These are phyloP conservation scores for Diaporthe eres DNA, from an alignment of 2,329 filamentous ascomycete species.

Conservation along the genomic window DNA sequence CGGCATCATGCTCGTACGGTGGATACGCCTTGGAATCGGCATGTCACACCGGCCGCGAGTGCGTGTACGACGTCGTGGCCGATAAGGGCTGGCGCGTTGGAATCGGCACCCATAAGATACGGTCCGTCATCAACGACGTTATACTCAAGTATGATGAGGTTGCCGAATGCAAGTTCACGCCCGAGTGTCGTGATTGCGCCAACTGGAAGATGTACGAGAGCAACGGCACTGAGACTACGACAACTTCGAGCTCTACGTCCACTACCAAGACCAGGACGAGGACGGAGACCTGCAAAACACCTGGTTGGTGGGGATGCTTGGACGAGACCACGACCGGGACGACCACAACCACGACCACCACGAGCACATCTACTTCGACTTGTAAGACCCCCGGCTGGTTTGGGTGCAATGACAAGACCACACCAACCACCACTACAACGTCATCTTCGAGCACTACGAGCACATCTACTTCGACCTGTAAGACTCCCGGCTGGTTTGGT, in stretches of 20 bases:
- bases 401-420: conserved; percentile 71
- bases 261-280: conserved; percentile 76
- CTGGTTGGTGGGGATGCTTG: conserved; percentile 90
- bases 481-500: conserved; percentile 68
- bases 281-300: conserved; percentile 90
- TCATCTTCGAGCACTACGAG: conserved; percentile 49
- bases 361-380: conserved; percentile 61
- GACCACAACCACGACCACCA: conserved; percentile 55
- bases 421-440: conserved; percentile 50
- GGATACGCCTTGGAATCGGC: conserved; percentile 94
- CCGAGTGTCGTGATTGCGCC: conserved; percentile 89
- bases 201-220: conserved; percentile 97
- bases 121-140: conserved; percentile 88
- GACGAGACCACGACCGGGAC: conserved; percentile 73
- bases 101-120: conserved; percentile 92
- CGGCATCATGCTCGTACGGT: conserved; percentile 88
- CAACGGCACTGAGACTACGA: conserved; percentile 85
- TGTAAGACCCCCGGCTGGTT: conserved; percentile 77
- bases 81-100: conserved; percentile 95
- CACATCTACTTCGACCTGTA: conserved; percentile 57
- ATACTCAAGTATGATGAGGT: conserved; percentile 86
- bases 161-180: conserved; percentile 80
- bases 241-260: conserved; percentile 70
- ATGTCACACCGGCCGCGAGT: conserved; percentile 92
- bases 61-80: conserved; percentile 91